Percentiles rank a stretch among this genome's conserved stretches.
phyloP scores from a whole-genome alignment of 78 protist genomes.

The Dictyostelium intermedium region DNA sequence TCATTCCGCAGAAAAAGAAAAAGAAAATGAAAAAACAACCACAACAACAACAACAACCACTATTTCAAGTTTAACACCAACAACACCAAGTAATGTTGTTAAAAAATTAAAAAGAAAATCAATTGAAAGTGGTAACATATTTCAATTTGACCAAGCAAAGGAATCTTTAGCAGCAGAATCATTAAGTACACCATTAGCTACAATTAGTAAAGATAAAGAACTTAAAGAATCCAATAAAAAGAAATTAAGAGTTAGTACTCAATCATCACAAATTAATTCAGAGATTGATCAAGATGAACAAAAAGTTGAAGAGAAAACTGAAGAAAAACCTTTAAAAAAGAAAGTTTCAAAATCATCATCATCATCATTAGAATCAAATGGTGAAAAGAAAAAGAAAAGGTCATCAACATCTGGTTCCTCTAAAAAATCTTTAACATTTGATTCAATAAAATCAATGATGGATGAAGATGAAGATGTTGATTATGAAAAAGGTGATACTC shows the following conservation, averaged over 20 bases:
- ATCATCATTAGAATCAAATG: neutral
- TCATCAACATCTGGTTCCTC: neutral
- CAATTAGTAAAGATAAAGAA: slow-evolving; percentile 2
- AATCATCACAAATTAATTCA: neutral
- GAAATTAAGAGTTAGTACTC: neutral
- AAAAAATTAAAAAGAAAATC: slow-evolving; percentile 11
- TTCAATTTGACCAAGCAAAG: neutral
- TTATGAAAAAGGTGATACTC: neutral
- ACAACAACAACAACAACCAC: neutral
- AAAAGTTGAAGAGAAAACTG: neutral
- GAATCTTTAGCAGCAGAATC: neutral
- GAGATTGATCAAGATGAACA: neutral
- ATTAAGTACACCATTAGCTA: neutral
- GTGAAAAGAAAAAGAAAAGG: slow-evolving; percentile 7
- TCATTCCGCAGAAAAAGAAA: neutral
- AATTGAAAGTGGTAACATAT: slow-evolving; percentile 26
- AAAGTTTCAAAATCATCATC: neutral
- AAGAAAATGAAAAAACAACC: neutral
- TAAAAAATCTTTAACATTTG: neutral
- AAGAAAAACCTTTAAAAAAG: neutral
- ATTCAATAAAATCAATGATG: neutral
- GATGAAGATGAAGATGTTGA: neutral
- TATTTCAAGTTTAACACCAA: neutral
- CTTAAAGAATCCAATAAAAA: neutral
- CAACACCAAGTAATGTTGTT: neutral